These are phyloP conservation scores for Ophiocordyceps sinensis DNA, from an alignment of 2,329 filamentous ascomycete genomes.

Conservation along the genomic window DNA sequence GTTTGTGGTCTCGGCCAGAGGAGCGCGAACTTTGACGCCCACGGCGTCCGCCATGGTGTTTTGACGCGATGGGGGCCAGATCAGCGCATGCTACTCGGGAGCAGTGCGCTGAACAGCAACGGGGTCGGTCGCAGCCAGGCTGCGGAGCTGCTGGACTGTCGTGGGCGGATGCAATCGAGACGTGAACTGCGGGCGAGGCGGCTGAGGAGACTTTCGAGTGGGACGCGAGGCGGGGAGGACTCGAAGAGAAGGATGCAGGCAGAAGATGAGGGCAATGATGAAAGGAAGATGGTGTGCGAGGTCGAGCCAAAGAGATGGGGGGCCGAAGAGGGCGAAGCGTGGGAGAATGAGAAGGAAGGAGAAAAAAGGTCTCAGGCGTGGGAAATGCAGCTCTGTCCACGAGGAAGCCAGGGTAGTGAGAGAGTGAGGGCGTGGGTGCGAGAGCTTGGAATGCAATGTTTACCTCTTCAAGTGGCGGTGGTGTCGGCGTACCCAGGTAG, in stretches of 20 bases:
- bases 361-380: not conserved
- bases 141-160: not conserved
- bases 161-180: too few species aligned
- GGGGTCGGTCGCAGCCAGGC: not conserved
- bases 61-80: conserved; percentile 8
- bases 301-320: conserved; percentile 6
- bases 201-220: not conserved
- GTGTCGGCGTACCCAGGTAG: conserved; percentile 1
- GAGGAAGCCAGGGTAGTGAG: not conserved
- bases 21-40: conserved; percentile 19
- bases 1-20: conserved; percentile 32
- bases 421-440: conserved; percentile 1
- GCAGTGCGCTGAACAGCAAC: not conserved
- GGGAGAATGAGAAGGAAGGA: not conserved
- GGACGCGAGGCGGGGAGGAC: not conserved
- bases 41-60: conserved; percentile 15
- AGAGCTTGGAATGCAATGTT: conserved; percentile 15
- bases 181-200: not conserved
- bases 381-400: not conserved
- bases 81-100: conserved; percentile 21
- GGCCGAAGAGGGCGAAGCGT: conserved; percentile 1
- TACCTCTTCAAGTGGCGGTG: conserved; percentile 8
- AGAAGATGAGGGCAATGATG: conserved; percentile 1
- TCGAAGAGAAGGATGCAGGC: not conserved
- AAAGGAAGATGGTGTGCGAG: not conserved